A percentile compares a stretch with the other conserved stretches of the same genome.
phyloP scores from a whole-genome alignment of 2,329 filamentous ascomycete genomes.

The Ascomycota sp. region DNA sequence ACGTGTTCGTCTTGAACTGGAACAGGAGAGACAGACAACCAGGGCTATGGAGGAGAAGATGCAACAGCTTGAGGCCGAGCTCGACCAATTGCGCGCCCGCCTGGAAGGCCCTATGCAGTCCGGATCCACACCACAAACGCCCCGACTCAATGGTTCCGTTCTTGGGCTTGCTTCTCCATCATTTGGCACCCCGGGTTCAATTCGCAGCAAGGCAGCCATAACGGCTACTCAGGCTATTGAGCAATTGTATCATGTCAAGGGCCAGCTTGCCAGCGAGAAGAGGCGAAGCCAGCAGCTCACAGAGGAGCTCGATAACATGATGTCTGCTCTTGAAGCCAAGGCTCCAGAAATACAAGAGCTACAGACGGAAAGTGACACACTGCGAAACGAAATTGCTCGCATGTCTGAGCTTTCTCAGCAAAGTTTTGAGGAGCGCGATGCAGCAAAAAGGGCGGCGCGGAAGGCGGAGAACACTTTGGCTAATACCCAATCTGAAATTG shows the following conservation, averaged over 20 bases:
- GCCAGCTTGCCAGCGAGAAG: slow-evolving; percentile 50
- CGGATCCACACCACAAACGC: slow-evolving; percentile 35
- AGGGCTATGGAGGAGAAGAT: slow-evolving; percentile 24
- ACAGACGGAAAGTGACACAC: slow-evolving; percentile 54
- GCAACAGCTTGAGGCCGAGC: slow-evolving; percentile 27
- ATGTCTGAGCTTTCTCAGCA: slow-evolving; percentile 71
- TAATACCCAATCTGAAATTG: slow-evolving; percentile 41
- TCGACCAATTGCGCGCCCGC: slow-evolving; percentile 29
- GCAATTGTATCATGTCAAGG: slow-evolving; percentile 44
- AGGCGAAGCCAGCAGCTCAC: slow-evolving; percentile 52
- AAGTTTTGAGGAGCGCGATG: slow-evolving; percentile 58
- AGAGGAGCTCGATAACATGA: slow-evolving; percentile 62
- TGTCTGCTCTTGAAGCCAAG: slow-evolving; percentile 63
- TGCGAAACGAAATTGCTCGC: slow-evolving; percentile 60
- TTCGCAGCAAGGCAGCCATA: slow-evolving; percentile 30
- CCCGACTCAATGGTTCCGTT: slow-evolving; percentile 32
- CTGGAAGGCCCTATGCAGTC: slow-evolving; percentile 19
- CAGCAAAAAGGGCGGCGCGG: slow-evolving; percentile 52
- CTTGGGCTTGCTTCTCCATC: slow-evolving; percentile 33
- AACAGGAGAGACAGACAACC: slow-evolving; percentile 26
- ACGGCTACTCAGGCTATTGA: slow-evolving; percentile 41
- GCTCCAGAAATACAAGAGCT: slow-evolving; percentile 75
- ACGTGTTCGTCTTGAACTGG: slow-evolving; percentile 32
- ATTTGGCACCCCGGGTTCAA: slow-evolving; percentile 36
- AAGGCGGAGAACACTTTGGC: slow-evolving; percentile 55